Evolutionary conservation across 1,284 basidiomycete genomes (phyloP), one percentile per base, ranked within the genome.

Genomic region (Stereum hirsutum): DNA sequence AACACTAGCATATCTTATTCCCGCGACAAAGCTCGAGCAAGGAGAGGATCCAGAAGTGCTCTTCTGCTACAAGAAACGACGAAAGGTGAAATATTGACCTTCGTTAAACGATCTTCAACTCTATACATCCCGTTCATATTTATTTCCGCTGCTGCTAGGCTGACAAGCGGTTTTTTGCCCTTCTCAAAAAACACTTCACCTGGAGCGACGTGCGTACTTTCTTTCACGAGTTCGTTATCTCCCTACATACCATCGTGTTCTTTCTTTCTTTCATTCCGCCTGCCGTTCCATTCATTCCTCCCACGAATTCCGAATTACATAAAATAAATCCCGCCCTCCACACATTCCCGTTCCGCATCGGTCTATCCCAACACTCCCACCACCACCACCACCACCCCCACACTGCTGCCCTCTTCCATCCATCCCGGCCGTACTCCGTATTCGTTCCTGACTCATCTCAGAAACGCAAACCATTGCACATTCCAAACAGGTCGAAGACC

Each of bases 41-140:
- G 60, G 57, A 31, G 61, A 60, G 41, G 61, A 64, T 19, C 78
- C 81, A 5, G 83, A 90, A 48, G 74, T 92, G 45, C 61, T 91
- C 20, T 95, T 97, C 60, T 94, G 90, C 60, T 95, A 92, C 65
- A 93, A 94, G 65, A 95, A 95, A 58, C 74, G 92, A 39, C 74
- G 93, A 62, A 95, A 93, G 77, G 89, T 86, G 42, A 24, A n/a
- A 31, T 15, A 15, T 31, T 31, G 4, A 31, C 12, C 12, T 15
- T 15, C 28, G 12, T 15, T 31, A 31, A 4, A 31, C 28, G 28
- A 31, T 31, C 28, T 56, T 41, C 41, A 43, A 32, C 25, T 33
- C 28, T 26, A 17, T 19, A 10, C 30, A 21, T 37, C 32, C 19
- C 32, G 25, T 25, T 23, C 37, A 20, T 12, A 20, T 34, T 20